Evolutionary conservation across 148 eudicot species (phyloP), one percentile per base, ranked within the genome.

Genomic region (Tetragonia tetragonoides): DNA sequence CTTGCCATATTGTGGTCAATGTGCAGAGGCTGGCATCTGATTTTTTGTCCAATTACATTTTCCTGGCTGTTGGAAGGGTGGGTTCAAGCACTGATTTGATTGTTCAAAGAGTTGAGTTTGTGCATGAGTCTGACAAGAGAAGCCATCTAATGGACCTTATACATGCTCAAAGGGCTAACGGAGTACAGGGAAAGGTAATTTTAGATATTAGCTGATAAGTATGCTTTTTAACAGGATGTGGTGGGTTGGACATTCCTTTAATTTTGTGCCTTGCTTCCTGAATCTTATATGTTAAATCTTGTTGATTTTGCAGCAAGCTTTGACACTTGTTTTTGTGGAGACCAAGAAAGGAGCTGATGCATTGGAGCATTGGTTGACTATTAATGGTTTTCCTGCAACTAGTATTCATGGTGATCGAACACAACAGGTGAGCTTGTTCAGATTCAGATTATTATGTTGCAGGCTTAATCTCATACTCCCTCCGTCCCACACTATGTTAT

Each of bases 371-470:
- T 94, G 89, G 91, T 78, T 94, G 82, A 84, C 72, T 70, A 61
- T 63, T 37, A 90, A 89, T 81, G 94, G 94, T 20, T 94, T 91
- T 80, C 94, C 94, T 57, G 89, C 98, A 81, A 89, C 91, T 64
- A 88, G 94, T 72, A 94, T 94, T 65, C 98, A 94, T 68, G 98
- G 98, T 65, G 98, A 92, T 79, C 89, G 94, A 79, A 74, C 91
- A 34, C 98, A 94, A 66, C 90, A 89, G 93, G 98, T 92, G 57
- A 83, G 83, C 71, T 37, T 63, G n/a, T 75, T 34, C n/a, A 83
- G 24, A n/a, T 18, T 67, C n/a, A 54, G 34, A 37, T 12, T 28
- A 28, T 0, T 28, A 28, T 28, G 34, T 28, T 28, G 34, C 34
- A 28, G 34, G 34, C 34, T 28, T 28, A 28, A 28, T 28, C 34